These are phyloP conservation scores for Persicaria tinctoria DNA, from an alignment of 148 eudicot genomes.

Conservation along the genomic window DNA sequence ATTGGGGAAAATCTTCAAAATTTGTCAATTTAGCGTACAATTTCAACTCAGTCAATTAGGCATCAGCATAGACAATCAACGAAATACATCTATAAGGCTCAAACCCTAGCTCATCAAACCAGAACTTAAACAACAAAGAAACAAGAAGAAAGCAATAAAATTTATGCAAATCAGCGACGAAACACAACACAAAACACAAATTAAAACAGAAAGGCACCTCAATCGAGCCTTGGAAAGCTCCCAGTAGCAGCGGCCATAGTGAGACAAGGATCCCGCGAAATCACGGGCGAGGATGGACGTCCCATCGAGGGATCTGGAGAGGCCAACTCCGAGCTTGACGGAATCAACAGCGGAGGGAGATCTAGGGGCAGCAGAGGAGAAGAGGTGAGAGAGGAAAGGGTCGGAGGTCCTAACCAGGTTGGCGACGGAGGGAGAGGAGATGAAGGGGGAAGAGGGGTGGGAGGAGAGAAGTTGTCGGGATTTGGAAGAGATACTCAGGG, in stretches of 20 bases:
- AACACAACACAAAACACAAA: background rate
- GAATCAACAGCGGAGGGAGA: conserved; percentile 19
- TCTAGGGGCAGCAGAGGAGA: conserved; percentile 14
- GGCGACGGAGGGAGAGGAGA: background rate
- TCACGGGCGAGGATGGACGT: conserved; percentile 29
- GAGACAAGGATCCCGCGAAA: conserved; percentile 34
- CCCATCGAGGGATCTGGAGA: conserved; percentile 17
- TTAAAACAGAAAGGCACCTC: conserved; percentile 31
- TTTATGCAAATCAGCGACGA: background rate
- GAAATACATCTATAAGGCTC: background rate
- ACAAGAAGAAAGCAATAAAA: background rate
- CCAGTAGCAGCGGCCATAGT: conserved; percentile 75
- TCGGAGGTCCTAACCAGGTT: background rate
- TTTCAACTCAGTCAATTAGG: background rate
- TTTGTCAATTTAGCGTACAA: background rate
- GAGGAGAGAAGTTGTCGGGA: conserved; percentile 8
- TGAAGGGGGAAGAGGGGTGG: background rate
- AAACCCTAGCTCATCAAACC: background rate
- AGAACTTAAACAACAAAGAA: background rate
- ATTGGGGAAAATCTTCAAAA: background rate
- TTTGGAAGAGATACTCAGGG: conserved; percentile 9
- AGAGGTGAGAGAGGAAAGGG: conserved; percentile 6
- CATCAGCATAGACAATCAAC: background rate
- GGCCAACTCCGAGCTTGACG: conserved; percentile 22
- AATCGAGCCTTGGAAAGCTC: conserved; percentile 91